Percentiles rank a stretch among this genome's conserved stretches.
These are phyloP conservation scores for Pyrenopolyporus hunteri DNA, from an alignment of 495 filamentous ascomycete genomes.

Conservation along the genomic window DNA sequence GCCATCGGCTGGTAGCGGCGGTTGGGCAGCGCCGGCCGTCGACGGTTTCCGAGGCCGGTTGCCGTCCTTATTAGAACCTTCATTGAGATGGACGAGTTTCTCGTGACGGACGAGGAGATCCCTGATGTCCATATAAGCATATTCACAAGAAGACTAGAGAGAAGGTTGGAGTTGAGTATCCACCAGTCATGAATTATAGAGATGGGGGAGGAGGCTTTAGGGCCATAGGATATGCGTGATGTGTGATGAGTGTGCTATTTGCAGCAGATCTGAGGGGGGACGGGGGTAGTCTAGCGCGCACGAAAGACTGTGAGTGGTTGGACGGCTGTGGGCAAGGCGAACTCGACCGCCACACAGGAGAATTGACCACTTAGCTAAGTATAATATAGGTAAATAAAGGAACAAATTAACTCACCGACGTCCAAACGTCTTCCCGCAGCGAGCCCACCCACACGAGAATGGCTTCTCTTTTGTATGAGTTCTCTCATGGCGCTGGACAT, in stretches of 20 bases:
- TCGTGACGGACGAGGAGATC: constrained; percentile 75
- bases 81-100: constrained; percentile 73
- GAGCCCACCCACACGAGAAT: constrained; percentile 58
- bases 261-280: constrained; percentile 12
- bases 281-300: constrained; percentile 33
- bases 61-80: constrained; percentile 57
- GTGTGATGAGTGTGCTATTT: constrained; percentile 12
- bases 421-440: constrained; percentile 64
- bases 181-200: constrained; percentile 22
- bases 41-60: constrained; percentile 54
- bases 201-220: constrained; percentile 24
- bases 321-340: constrained; percentile 28
- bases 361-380: constrained; percentile 14
- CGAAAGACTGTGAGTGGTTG: constrained; percentile 35
- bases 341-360: constrained; percentile 30
- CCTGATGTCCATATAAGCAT: constrained; percentile 65
- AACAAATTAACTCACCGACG: constrained; percentile 55
- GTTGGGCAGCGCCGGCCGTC: constrained; percentile 45
- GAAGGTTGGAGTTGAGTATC: constrained; percentile 12
- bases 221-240: constrained; percentile 21
- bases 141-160: constrained; percentile 34
- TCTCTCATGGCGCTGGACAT: constrained; percentile 65
- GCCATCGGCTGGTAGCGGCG: constrained; percentile 45
- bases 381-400: constrained; percentile 20
- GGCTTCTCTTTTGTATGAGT: constrained; percentile 68